phyloP scores from a whole-genome alignment of 495 filamentous ascomycete species.

The Margaritispora aquatica region DNA sequence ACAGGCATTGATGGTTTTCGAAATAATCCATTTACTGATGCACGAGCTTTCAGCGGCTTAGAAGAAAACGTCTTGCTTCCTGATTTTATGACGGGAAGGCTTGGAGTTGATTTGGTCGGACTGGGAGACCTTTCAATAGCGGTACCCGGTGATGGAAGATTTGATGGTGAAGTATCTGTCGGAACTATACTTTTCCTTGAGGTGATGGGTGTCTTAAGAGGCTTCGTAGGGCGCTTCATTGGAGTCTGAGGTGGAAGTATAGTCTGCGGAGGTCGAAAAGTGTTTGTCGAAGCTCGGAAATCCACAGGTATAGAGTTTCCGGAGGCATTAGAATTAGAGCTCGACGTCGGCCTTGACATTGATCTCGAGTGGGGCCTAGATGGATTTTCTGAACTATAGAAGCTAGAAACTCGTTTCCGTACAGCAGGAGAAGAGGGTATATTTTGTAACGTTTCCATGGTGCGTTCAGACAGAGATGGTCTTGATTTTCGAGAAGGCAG shows the following conservation, averaged over 20 bases:
- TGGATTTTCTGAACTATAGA: conserved; percentile 53
- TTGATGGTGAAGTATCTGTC: neutral
- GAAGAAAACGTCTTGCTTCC: conserved; percentile 45
- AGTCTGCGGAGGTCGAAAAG: conserved; percentile 23
- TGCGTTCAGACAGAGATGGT: conserved; percentile 62
- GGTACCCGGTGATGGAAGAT: conserved; percentile 21
- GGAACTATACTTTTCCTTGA: neutral
- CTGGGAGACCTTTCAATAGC: conserved; percentile 33
- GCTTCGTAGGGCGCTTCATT: conserved; percentile 6
- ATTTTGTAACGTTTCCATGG: conserved; percentile 58
- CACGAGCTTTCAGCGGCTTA: conserved; percentile 45
- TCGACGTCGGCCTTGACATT: conserved; percentile 41
- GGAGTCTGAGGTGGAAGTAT: conserved; percentile 22
- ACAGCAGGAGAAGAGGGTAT: conserved; percentile 59
- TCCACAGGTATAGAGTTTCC: conserved; percentile 24
- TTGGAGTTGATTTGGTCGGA: conserved; percentile 31
- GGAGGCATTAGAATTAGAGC: conserved; percentile 39
- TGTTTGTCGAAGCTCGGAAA: conserved; percentile 22
- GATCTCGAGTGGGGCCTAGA: conserved; percentile 44
- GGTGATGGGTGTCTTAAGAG: conserved; percentile 12
- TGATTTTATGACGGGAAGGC: conserved; percentile 28
- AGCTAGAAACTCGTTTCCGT: conserved; percentile 49
- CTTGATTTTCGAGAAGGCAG: conserved; percentile 10
- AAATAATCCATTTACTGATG: conserved; percentile 48
- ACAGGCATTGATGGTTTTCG: conserved; percentile 43